phyloP scores from a whole-genome alignment of 2,329 filamentous ascomycete species.

The Aphanoascus verrucosus region DNA sequence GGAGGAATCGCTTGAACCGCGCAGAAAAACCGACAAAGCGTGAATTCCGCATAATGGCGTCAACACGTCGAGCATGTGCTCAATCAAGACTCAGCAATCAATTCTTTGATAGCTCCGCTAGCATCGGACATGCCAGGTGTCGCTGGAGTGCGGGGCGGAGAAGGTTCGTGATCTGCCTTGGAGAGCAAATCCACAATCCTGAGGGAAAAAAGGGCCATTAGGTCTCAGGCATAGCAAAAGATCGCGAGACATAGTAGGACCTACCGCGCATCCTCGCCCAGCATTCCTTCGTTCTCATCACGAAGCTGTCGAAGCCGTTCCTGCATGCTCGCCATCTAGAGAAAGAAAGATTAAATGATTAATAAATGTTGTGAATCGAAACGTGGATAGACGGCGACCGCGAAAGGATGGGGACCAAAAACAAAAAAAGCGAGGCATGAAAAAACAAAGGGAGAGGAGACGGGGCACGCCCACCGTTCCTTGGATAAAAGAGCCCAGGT shows the following conservation, averaged over 20 bases:
- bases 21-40: background rate
- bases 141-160: constrained; percentile 5
- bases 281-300: constrained; percentile 36
- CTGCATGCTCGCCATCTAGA: constrained; percentile 40
- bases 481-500: constrained; percentile 39
- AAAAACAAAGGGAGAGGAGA: constrained; percentile 24
- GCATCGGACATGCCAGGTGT: constrained; percentile 2
- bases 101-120: background rate
- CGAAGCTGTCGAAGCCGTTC: constrained; percentile 39
- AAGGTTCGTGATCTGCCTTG: constrained; percentile 17
- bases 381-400: constrained; percentile 11
- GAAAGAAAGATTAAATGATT: constrained; percentile 17
- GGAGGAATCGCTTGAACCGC: background rate
- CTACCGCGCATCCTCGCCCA: constrained; percentile 35
- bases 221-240: background rate
- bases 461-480: constrained; percentile 39
- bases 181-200: constrained; percentile 33
- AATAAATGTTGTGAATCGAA: constrained; percentile 18
- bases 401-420: constrained; percentile 17
- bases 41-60: background rate
- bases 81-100: constrained; percentile 3
- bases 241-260: constrained; percentile 9
- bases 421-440: constrained; percentile 3
- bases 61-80: no score
- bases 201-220: constrained; percentile 3